A percentile compares a stretch with the other conserved stretches of the same genome.
Conservation (phyloP, 1,284 basidiomycete species). For the Meira miltonrushii region DNA sequence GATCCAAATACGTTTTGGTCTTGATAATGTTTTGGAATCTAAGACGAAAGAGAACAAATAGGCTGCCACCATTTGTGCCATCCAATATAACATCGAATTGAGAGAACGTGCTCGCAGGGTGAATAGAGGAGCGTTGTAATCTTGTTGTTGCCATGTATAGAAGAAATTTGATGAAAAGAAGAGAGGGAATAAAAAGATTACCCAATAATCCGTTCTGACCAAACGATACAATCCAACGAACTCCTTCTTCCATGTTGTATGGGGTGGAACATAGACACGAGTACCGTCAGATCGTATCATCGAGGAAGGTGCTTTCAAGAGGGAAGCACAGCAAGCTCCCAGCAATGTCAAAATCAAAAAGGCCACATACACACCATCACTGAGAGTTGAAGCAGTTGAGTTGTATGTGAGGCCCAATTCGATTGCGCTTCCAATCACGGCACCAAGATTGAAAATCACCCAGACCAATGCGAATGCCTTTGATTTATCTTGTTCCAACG, state of each 20-base stretch:
- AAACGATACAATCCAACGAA: constrained; percentile 30
- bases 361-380: constrained; percentile 26
- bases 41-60: constrained; percentile 33
- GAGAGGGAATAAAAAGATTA: constrained; percentile 38
- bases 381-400: constrained; percentile 11
- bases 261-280: constrained; percentile 29
- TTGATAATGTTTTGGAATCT: constrained; percentile 29
- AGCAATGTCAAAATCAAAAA: constrained; percentile 38
- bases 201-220: constrained; percentile 33
- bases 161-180: constrained; percentile 42
- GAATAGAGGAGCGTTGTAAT: constrained; percentile 21
- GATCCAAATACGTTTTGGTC: constrained; percentile 31
- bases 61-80: constrained; percentile 49
- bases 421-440: constrained; percentile 65
- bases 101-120: constrained; percentile 49
- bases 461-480: constrained; percentile 66
- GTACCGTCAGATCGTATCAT: constrained; percentile 35
- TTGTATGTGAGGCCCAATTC: constrained; percentile 55
- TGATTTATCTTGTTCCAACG: constrained; percentile 65
- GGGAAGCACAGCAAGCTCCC: constrained; percentile 23
- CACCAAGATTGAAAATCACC: constrained; percentile 64
- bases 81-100: constrained; percentile 54
- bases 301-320: constrained; percentile 32
- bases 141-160: constrained; percentile 47
- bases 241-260: constrained; percentile 33